These are phyloP conservation scores for Zelonia costaricensis DNA, from an alignment of 208 protist genomes.

Conservation along the genomic window DNA sequence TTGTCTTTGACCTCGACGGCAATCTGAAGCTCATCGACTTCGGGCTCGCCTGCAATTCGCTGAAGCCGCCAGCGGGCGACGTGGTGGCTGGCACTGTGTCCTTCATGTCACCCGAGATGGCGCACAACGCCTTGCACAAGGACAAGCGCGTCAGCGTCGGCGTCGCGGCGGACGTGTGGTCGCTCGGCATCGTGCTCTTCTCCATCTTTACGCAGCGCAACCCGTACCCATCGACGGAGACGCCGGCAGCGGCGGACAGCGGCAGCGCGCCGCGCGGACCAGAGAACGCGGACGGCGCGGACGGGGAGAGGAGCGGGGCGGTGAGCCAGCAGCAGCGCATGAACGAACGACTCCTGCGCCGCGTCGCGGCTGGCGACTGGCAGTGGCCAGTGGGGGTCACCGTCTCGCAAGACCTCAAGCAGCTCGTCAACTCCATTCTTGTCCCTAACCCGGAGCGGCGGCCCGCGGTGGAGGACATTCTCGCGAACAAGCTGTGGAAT, in stretches of 20 bases:
- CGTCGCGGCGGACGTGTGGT: conserved; percentile 83
- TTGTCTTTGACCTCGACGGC: conserved; percentile 88
- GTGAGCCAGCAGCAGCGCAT: conserved; percentile 30
- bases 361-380: conserved; percentile 77
- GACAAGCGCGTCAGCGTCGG: conserved; percentile 82
- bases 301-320: not conserved
- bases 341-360: conserved; percentile 66
- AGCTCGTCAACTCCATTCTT: conserved; percentile 74
- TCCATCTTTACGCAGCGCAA: conserved; percentile 90
- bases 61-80: conserved; percentile 78
- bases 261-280: not conserved
- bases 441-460: conserved; percentile 52
- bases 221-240: conserved; percentile 50
- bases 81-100: conserved; percentile 89
- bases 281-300: not conserved
- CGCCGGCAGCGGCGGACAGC: conserved; percentile 5
- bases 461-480: conserved; percentile 63
- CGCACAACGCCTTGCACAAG: conserved; percentile 86
- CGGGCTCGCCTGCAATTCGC: conserved; percentile 75
- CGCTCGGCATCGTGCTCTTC: conserved; percentile 88
- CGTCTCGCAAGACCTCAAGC: conserved; percentile 60
- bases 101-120: conserved; percentile 94
- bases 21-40: conserved; percentile 93
- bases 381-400: conserved; percentile 65
- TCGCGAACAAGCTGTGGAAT: conserved; percentile 66